Conservation (phyloP, 768 basidiomycete genomes). For the Naganishia vaughanmartiniae region DNA sequence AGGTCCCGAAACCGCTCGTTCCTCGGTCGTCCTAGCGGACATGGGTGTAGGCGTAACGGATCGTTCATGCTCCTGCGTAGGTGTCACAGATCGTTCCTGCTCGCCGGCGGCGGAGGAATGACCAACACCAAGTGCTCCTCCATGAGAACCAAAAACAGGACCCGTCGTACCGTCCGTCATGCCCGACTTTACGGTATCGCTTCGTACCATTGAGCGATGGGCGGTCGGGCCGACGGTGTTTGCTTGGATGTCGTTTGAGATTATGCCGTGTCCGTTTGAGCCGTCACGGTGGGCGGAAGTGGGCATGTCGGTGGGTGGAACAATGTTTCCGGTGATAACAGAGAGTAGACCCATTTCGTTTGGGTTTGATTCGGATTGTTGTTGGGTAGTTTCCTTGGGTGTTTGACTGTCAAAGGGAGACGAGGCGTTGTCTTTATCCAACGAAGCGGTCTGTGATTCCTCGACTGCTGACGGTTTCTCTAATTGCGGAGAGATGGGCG, state of each 20-base stretch:
- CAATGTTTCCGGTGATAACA: constrained; percentile 25
- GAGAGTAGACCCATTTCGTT: constrained; percentile 30
- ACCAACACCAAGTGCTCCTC: not conserved
- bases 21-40: not conserved
- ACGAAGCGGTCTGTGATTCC: constrained; percentile 8
- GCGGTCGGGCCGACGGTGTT: constrained; percentile 17
- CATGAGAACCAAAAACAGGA: not conserved
- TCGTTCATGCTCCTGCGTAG: constrained; percentile 3
- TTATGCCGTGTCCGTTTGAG: constrained; percentile 7
- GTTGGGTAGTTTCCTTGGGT: too few species aligned
- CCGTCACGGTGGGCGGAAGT: constrained; percentile 4
- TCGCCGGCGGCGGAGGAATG: not conserved
- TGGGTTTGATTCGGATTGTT: not conserved
- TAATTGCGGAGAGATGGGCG: not conserved
- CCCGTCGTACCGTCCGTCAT: constrained; percentile 9
- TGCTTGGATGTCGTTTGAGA: constrained; percentile 10
- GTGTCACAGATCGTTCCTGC: not conserved
- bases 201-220: not conserved
- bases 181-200: constrained; percentile 23
- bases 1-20: constrained; percentile 11
- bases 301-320: constrained; percentile 9
- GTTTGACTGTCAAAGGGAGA: constrained; percentile 2
- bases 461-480: constrained; percentile 10
- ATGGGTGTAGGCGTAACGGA: constrained; percentile 13
- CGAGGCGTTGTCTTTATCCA: not conserved